Base-by-base conservation (phyloP, 495 filamentous ascomycete species). In the Penicillium coprophilum region DNA sequence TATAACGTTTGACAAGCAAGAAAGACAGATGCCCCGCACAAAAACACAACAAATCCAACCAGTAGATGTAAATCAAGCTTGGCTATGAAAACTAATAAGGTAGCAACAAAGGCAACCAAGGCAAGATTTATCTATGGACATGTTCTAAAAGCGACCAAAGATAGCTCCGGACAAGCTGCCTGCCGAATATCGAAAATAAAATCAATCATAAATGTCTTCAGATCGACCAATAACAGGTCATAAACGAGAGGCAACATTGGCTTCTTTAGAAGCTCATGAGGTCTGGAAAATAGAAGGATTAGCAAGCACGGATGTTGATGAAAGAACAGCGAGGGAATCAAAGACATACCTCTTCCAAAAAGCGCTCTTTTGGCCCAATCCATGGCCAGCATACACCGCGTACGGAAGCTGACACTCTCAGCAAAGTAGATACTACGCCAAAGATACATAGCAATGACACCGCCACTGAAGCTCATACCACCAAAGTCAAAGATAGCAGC, bases 401-500 rank as follows among this genome's bases (percentile, higher is more conserved):
- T 99, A 66, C 95, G 76, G 46, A 96, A 80, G 68, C 91, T 96
- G 40, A 99, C 95, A 72, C 92, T 96, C 81, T 99, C 90, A 19
- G 95, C 92, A 73, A 99, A 97, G 74, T 99, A 99, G 31, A 97
- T 87, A 62, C 91, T 93, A 43, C 92, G 77, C 95, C 95, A 99
- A 50, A 96, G 82, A 72, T 99, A 99, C 63, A 97, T 92, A 11
- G 91, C 94, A 79, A 96, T 77, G 53, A 99, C 68, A 2, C 95
- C 95, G 24, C 95, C 95, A 1, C 81, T 83, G 55, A 96, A 80
- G 54, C 80, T 88, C 79, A 89, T 78, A 0, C 92, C 95, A 44
- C 80, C 80, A 31, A 90, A 80, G 65, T 99, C 95, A 63, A 99
- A 97, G 40, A 99, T 87, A 3, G 95, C 95, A 21, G 89, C 87